Percentiles rank a stretch among this genome's conserved stretches.
These are phyloP conservation scores for Mayamaea pseudoterrestris DNA, from an alignment of 108 stramenopile species.

Conservation along the genomic window DNA sequence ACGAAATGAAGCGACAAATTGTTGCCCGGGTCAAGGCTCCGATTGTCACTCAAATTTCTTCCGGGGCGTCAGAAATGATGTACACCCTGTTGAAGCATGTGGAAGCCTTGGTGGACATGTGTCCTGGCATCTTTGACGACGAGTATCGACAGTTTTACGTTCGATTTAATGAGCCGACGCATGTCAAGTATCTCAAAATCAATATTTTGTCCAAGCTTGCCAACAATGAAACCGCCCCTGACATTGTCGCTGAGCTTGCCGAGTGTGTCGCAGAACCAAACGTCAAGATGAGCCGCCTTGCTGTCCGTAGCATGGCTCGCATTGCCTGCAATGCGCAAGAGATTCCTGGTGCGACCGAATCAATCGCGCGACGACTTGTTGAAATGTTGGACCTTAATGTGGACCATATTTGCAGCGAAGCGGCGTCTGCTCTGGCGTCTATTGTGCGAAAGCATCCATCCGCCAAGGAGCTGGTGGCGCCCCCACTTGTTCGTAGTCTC, in stretches of 20 bases:
- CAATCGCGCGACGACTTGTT: conserved; percentile 74
- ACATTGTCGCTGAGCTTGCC: conserved; percentile 90
- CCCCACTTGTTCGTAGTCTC: conserved; percentile 72
- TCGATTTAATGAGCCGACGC: conserved; percentile 90
- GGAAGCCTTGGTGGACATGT: conserved; percentile 78
- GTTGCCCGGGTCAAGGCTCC: conserved; percentile 88
- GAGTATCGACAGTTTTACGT: conserved; percentile 97
- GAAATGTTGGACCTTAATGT: conserved; percentile 84
- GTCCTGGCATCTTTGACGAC: conserved; percentile 92
- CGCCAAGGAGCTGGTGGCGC: conserved; percentile 59
- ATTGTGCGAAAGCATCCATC: conserved; percentile 77
- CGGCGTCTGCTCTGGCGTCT: conserved; percentile 65
- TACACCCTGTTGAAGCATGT: conserved; percentile 91
- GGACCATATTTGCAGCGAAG: conserved; percentile 75
- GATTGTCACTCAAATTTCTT: conserved; percentile 86
- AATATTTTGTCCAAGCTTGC: conserved; percentile 82
- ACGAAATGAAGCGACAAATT: conserved; percentile 76
- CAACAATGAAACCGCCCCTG: conserved; percentile 78
- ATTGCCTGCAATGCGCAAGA: conserved; percentile 81
- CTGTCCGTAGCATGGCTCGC: conserved; percentile 81
- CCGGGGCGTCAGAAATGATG: conserved; percentile 76
- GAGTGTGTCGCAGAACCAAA: conserved; percentile 87
- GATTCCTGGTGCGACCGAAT: conserved; percentile 72
- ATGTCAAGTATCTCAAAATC: conserved; percentile 92
- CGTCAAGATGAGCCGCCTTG: conserved; percentile 61